Conservation (phyloP, 805 yeast species). For the Saccharomycopsis selenospora region DNA sequence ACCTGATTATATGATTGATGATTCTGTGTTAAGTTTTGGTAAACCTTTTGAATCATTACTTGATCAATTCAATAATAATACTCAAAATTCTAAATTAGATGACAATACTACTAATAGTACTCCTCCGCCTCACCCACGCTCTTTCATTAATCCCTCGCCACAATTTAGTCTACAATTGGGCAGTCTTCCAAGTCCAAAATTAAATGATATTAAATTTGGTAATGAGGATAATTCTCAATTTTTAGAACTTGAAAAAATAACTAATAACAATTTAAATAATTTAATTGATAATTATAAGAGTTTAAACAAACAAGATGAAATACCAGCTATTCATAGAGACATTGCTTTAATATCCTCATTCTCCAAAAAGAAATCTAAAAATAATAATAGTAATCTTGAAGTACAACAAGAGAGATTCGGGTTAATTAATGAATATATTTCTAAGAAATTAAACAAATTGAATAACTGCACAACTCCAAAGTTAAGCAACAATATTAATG, state of each 20-base stretch:
- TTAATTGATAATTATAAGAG: background rate
- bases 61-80: background rate
- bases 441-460: background rate
- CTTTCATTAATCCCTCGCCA: too few species aligned
- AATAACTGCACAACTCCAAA: background rate
- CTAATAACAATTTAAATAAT: slow-evolving; percentile 6
- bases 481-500: background rate
- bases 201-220: background rate
- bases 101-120: background rate
- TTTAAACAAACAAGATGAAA: slow-evolving; percentile 1
- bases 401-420: slow-evolving; percentile 3
- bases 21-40: slow-evolving; percentile 15
- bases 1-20: slow-evolving; percentile 12
- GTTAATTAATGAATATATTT: slow-evolving; percentile 8
- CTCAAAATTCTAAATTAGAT: too few species aligned
- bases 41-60: slow-evolving; percentile 9
- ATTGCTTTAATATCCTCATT: background rate
- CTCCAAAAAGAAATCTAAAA: background rate
- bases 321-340: slow-evolving; percentile 6
- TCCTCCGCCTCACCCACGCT: too few species aligned
- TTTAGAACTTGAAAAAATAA: slow-evolving; percentile 6
- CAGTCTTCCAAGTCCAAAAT: too few species aligned
- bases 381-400: slow-evolving; percentile 1
- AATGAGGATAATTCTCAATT: too few species aligned
- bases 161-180: too few species aligned